Evolutionary conservation across 2,329 filamentous ascomycete species (phyloP).

Genomic region (Coniochaeta sp.): DNA sequence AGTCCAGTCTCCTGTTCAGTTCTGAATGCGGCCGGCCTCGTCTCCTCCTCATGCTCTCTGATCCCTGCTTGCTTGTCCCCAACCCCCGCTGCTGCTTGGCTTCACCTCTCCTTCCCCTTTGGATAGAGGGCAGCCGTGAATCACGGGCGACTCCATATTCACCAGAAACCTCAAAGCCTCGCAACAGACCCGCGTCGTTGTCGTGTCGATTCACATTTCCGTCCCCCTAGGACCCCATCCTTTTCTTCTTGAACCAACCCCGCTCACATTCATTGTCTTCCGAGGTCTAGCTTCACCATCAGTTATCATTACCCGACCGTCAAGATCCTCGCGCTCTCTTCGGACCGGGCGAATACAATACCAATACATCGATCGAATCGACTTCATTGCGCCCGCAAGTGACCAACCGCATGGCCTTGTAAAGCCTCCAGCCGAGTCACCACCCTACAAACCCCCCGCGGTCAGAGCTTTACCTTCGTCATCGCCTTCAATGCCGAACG

Average conservation of each 20-base stretch:
- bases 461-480: neutral
- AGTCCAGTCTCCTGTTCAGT: too few relatives aligned
- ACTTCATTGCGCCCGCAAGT: neutral
- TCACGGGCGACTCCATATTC: neutral
- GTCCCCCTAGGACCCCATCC: too few relatives aligned
- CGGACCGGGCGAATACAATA: too few relatives aligned
- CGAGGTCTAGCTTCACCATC: neutral
- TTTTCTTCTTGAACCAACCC: neutral
- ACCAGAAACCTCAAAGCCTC: neutral
- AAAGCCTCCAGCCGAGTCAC: neutral
- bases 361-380: neutral
- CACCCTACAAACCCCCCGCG: neutral
- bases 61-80: neutral
- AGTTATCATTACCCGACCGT: neutral
- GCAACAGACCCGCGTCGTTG: neutral
- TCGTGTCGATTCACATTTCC: neutral
- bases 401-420: constrained; percentile 1
- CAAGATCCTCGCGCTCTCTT: too few relatives aligned
- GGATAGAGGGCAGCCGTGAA: too few relatives aligned
- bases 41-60: neutral
- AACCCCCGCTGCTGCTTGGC: neutral
- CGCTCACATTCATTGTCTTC: neutral
- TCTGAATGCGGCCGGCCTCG: too few relatives aligned
- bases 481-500: constrained; percentile 3
- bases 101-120: neutral